A percentile compares a stretch with the other conserved stretches of the same genome.
Evolutionary conservation across 2,329 filamentous ascomycete species (phyloP).

Genomic region (Exophiala dermatitidis): DNA sequence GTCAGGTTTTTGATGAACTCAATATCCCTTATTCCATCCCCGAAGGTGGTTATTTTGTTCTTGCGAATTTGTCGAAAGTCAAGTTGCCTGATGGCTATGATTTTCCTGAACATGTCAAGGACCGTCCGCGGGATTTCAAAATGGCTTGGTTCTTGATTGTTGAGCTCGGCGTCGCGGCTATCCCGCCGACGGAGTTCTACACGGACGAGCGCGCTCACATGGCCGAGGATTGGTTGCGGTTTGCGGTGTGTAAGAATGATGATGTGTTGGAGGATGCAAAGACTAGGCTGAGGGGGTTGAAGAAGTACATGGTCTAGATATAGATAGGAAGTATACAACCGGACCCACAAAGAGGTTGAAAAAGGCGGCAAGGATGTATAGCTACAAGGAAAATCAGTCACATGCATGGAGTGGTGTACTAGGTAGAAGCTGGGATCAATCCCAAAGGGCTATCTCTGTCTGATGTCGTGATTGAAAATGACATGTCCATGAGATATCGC

Average conservation of each 20-base stretch:
- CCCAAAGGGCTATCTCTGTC: no score
- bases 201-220: constrained; percentile 75
- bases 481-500: no score
- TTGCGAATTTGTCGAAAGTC: constrained; percentile 87
- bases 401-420: no score
- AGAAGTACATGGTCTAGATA: constrained; percentile 54
- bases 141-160: constrained; percentile 95
- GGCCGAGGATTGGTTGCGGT: constrained; percentile 87
- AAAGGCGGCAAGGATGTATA: no score
- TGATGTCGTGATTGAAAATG: no score
- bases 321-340: no score
- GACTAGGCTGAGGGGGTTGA: constrained; percentile 63
- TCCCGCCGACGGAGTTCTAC: constrained; percentile 96
- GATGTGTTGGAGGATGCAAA: constrained; percentile 73
- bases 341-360: no score
- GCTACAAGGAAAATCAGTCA: no score
- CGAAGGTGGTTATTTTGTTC: constrained; percentile 94
- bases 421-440: no score
- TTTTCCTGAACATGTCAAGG: constrained; percentile 82
- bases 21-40: constrained; percentile 79
- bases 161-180: constrained; percentile 89
- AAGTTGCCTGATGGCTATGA: constrained; percentile 74
- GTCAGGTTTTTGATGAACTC: constrained; percentile 69
- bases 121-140: constrained; percentile 85
- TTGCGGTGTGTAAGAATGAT: constrained; percentile 94